Base-by-base conservation (phyloP, 2,329 filamentous ascomycete genomes). In the Dactylellina haptotyla region DNA sequence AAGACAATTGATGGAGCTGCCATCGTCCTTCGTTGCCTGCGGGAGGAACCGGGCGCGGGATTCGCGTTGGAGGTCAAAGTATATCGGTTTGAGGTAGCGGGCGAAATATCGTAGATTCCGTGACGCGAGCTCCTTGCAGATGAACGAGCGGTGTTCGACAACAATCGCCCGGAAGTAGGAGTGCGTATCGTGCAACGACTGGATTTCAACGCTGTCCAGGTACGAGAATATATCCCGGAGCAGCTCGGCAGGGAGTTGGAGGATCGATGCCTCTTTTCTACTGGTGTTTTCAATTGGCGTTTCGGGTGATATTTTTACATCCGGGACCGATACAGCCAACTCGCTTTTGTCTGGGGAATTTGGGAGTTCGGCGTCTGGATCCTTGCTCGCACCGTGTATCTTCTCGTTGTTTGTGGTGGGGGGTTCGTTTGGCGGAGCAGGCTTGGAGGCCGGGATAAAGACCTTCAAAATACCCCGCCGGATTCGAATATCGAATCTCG, bases 171-270 rank as follows among this genome's bases (percentile, higher is more conserved):
- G 51, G 32, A 72, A 72, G 34, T 61, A 43, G 9, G 59, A 30
- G n/a, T 72, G 67, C 2, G 59, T 72, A 34, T 72, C 26, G 37
- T 65, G 56, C 4, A 72, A 39, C 1, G 59, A 28, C 26, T 72
- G 67, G 8, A 72, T 25, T 2, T 59, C 61, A 25, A 34, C 6
- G 45, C 26, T 48, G 16, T 72, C 53, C 23, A 72, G 37, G 53
- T 72, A 72, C 1, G 67, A 58, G 32, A 72, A 72, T 28, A 72
- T 65, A 25, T 65, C 67, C 20, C 67, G 53, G 3, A 72, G 54
- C 5, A 72, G 56, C 16, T 72, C 67, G 5, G 67, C 59, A n/a
- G 67, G 67, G 34, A 72, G 67, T 0, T 65, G 67, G 2, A 72
- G 59, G 2, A 72, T 65, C 30, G 30, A 23, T 12, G 67, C 39